phyloP scores from a whole-genome alignment of 208 protist species.

The Trypanosoma conorhini region DNA sequence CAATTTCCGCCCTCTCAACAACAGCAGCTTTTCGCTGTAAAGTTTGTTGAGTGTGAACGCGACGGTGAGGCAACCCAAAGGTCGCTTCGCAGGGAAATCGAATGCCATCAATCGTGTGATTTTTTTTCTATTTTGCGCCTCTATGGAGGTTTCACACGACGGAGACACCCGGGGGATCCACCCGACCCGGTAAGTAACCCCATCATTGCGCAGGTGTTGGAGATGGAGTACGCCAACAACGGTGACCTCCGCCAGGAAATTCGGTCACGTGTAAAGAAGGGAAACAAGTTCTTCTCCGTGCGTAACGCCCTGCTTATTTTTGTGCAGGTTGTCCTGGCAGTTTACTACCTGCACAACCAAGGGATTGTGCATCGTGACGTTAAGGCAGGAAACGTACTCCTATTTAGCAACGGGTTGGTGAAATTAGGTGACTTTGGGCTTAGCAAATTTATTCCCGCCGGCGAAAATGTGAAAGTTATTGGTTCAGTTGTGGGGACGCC shows the following conservation, averaged over 20 bases:
- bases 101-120: slow-evolving; percentile 38
- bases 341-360: slow-evolving; percentile 83
- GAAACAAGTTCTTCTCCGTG: slow-evolving; percentile 39
- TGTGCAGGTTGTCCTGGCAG: slow-evolving; percentile 71
- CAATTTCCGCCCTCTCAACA: neutral
- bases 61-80: slow-evolving; percentile 24
- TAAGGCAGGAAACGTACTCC: slow-evolving; percentile 85
- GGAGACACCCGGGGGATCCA: slow-evolving; percentile 3
- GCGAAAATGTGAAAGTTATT: slow-evolving; percentile 53
- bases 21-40: slow-evolving; percentile 33
- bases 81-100: slow-evolving; percentile 33
- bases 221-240: slow-evolving; percentile 74
- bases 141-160: slow-evolving; percentile 31
- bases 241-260: slow-evolving; percentile 70
- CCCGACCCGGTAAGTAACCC: slow-evolving; percentile 33
- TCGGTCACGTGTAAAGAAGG: slow-evolving; percentile 29
- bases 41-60: slow-evolving; percentile 40
- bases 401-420: slow-evolving; percentile 74
- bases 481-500: slow-evolving; percentile 86
- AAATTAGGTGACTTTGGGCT: slow-evolving; percentile 91
- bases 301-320: slow-evolving; percentile 58
- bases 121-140: slow-evolving; percentile 55
- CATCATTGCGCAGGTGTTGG: slow-evolving; percentile 40
- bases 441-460: slow-evolving; percentile 57
- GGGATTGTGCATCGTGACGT: slow-evolving; percentile 89